Conservation (phyloP, 495 filamentous ascomycete genomes). For the Pyrenopolyporus hunteri region DNA sequence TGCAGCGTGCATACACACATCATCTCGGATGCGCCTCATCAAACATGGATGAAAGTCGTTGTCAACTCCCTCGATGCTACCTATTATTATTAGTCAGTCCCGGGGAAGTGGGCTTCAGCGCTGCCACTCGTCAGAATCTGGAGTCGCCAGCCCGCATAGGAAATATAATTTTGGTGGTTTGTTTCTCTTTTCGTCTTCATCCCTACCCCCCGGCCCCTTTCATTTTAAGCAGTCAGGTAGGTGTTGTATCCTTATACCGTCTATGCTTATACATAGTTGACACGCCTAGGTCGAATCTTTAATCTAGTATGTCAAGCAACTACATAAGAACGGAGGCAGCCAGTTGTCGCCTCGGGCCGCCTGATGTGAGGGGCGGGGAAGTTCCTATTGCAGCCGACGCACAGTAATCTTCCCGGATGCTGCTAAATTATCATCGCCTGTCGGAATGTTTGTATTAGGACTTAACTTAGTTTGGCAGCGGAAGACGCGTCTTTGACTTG, state of each 20-base stretch:
- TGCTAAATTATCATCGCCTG: neutral
- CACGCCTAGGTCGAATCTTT: constrained; percentile 8
- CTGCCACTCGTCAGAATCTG: constrained; percentile 11
- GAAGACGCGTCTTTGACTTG: neutral
- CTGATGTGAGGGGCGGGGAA: constrained; percentile 1
- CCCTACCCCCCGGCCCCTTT: constrained; percentile 18
- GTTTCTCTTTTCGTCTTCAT: constrained; percentile 16
- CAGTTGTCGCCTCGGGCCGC: constrained; percentile 12
- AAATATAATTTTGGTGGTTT: constrained; percentile 13
- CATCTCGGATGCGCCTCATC: constrained; percentile 21
- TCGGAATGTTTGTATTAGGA: neutral
- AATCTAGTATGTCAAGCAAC: neutral
- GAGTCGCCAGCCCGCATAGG: constrained; percentile 6
- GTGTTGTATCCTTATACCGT: neutral
- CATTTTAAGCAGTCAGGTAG: constrained; percentile 31
- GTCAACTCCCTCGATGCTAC: constrained; percentile 15
- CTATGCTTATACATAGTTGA: neutral
- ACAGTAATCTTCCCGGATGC: constrained; percentile 10
- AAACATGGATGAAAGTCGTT: constrained; percentile 19
- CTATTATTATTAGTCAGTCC: constrained; percentile 22
- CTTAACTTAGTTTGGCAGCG: neutral
- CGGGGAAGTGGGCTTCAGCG: constrained; percentile 11
- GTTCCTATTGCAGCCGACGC: constrained; percentile 2
- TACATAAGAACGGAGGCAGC: neutral
- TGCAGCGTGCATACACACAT: constrained; percentile 23